A percentile compares a stretch with the other conserved stretches of the same genome.
phyloP scores from a whole-genome alignment of 2,329 filamentous ascomycete species.

The Colletotrichum sp. region DNA sequence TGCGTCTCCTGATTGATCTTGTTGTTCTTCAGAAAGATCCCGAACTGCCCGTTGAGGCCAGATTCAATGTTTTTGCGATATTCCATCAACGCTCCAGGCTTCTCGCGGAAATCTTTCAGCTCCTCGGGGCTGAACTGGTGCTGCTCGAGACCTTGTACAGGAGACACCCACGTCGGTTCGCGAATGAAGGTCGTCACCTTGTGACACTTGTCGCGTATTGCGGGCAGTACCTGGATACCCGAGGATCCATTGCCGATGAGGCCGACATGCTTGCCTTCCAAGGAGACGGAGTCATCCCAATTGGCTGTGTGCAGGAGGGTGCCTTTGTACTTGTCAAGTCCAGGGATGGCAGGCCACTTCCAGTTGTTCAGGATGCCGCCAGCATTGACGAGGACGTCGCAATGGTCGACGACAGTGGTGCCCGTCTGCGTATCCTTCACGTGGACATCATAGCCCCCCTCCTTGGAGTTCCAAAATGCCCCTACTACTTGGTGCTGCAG shows the following conservation, averaged over 20 bases:
- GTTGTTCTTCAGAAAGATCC: conserved; percentile 48
- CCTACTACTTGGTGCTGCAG: conserved; percentile 28
- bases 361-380: conserved; percentile 55
- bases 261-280: conserved; percentile 42
- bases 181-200: conserved; percentile 55
- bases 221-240: conserved; percentile 52
- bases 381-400: conserved; percentile 55
- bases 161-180: conserved; percentile 55
- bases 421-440: conserved; percentile 33
- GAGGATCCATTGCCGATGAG: conserved; percentile 50
- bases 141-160: conserved; percentile 45
- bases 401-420: conserved; percentile 39
- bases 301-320: conserved; percentile 57
- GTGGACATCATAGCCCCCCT: conserved; percentile 38
- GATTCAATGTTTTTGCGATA: conserved; percentile 50
- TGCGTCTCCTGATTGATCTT: conserved; percentile 43
- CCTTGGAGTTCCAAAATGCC: conserved; percentile 39
- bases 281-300: conserved; percentile 50
- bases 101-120: conserved; percentile 40
- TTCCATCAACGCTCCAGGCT: conserved; percentile 40
- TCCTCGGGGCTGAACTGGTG: conserved; percentile 47
- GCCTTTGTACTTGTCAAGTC: conserved; percentile 51
- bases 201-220: conserved; percentile 46
- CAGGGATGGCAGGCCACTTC: conserved; percentile 57
- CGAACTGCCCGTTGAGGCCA: conserved; percentile 51